Conservation (phyloP, 768 basidiomycete species). For the Pholiota microspora region DNA sequence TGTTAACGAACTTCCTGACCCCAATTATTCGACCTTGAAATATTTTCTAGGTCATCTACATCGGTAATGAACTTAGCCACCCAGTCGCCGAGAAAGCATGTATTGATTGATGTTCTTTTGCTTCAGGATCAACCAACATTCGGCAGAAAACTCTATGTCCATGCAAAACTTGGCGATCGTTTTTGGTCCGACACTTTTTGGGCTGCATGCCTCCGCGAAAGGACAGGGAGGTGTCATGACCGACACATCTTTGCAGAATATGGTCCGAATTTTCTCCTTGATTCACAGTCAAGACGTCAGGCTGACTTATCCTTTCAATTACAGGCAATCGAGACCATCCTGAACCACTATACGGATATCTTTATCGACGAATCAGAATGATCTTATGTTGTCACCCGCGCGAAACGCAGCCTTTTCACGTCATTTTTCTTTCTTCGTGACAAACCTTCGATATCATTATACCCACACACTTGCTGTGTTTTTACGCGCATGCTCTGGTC, state of each 20-base stretch:
- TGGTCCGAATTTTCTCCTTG: conserved; percentile 38
- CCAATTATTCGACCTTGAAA: conserved; percentile 98
- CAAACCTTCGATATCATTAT: conserved; percentile 6
- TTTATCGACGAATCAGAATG: conserved; percentile 86
- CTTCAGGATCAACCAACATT: conserved; percentile 69
- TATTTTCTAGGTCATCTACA: conserved; percentile 94
- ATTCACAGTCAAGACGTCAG: conserved; percentile 4
- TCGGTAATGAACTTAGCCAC: conserved; percentile 48
- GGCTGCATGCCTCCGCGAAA: conserved; percentile 60
- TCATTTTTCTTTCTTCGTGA: conserved; percentile 1
- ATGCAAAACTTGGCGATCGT: conserved; percentile 93
- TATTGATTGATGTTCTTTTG: background rate
- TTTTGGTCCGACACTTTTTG: conserved; percentile 96
- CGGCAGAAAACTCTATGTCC: conserved; percentile 86
- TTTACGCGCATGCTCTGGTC: conserved; percentile 22
- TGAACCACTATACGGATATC: conserved; percentile 93
- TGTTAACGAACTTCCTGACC: conserved; percentile 96
- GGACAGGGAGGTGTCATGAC: conserved; percentile 59
- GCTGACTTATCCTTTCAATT: conserved; percentile 10
- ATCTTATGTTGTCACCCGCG: conserved; percentile 8
- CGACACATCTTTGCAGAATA: conserved; percentile 71
- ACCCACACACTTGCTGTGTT: conserved; percentile 14
- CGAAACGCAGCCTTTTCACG: background rate
- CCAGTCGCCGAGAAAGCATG: background rate
- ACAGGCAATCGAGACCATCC: conserved; percentile 92